phyloP scores from a whole-genome alignment of 192 early-diverging fungal genomes.

The Umbelopsis vinacea region DNA sequence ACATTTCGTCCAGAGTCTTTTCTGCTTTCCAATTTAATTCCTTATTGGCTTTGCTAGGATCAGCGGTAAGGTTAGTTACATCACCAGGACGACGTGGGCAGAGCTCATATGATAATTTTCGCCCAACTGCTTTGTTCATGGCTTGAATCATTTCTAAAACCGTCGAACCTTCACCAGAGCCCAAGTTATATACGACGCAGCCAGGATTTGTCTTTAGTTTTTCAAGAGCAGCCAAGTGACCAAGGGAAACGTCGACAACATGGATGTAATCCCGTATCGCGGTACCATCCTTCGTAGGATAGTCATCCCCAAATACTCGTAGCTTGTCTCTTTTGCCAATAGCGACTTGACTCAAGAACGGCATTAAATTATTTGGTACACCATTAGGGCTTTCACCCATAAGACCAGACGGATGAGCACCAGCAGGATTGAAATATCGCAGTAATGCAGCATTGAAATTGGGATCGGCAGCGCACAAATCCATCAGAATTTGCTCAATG shows the following conservation, averaged over 20 bases:
- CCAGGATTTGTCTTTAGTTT: conserved; percentile 65
- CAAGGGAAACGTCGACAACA: conserved; percentile 89
- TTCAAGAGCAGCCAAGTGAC: conserved; percentile 86
- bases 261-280: conserved; percentile 96
- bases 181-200: conserved; percentile 85
- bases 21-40: conserved; percentile 71
- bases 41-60: conserved; percentile 64
- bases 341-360: conserved; percentile 88
- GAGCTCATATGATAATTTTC: conserved; percentile 73
- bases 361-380: conserved; percentile 94
- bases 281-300: conserved; percentile 92
- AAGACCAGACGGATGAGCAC: conserved; percentile 88
- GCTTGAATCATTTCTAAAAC: conserved; percentile 92
- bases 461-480: conserved; percentile 62
- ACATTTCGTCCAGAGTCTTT: conserved; percentile 64
- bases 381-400: conserved; percentile 93
- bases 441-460: conserved; percentile 72
- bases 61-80: conserved; percentile 83
- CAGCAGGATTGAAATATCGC: conserved; percentile 98
- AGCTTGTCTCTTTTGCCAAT: conserved; percentile 83
- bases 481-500: conserved; percentile 81
- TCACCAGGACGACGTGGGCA: conserved; percentile 78
- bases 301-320: conserved; percentile 92
- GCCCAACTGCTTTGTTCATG: conserved; percentile 80
- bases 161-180: conserved; percentile 86